A percentile compares a stretch with the other conserved stretches of the same genome.
phyloP scores from a whole-genome alignment of 1,284 basidiomycete genomes.

The Ceratobasidium sp. region DNA sequence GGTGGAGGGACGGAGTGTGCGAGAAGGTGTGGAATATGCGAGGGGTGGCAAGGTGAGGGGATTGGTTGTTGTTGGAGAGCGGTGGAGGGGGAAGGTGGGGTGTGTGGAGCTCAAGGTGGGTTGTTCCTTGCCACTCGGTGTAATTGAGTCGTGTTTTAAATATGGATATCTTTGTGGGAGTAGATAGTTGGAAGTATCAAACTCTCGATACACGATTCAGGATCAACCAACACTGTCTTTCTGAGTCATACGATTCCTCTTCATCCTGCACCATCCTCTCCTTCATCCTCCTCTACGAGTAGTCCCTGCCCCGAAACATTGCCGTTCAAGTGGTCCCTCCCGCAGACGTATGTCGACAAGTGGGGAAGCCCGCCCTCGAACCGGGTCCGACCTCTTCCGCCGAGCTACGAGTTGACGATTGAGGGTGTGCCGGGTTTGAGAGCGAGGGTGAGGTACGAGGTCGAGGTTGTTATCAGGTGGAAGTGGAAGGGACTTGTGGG shows the following conservation, averaged over 20 bases:
- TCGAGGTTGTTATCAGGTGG: constrained; percentile 39
- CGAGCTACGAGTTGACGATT: constrained; percentile 42
- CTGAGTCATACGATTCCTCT: constrained; percentile 22
- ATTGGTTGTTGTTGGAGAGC: constrained; percentile 28
- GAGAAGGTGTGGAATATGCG: constrained; percentile 40
- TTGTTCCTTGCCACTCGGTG: neutral
- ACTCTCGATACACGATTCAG: constrained; percentile 40
- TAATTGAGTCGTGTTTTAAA: neutral
- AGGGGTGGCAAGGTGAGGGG: constrained; percentile 38
- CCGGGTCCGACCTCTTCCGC: constrained; percentile 38
- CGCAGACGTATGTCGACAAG: constrained; percentile 38
- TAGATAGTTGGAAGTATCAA: constrained; percentile 38
- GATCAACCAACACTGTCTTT: constrained; percentile 27
- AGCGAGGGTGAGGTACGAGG: constrained; percentile 44
- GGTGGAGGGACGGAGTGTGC: constrained; percentile 6
- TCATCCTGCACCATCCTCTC: neutral
- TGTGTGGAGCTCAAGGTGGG: constrained; percentile 42
- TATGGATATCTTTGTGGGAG: neutral
- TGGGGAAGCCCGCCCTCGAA: constrained; percentile 27
- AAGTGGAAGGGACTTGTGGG: constrained; percentile 44
- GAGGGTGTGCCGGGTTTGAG: constrained; percentile 44
- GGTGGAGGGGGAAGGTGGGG: constrained; percentile 22
- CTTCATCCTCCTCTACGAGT: neutral
- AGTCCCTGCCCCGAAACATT: constrained; percentile 21
- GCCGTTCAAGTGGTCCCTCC: constrained; percentile 40